Percentiles rank a stretch among this genome's conserved stretches.
Evolutionary conservation across 257 asterid species (phyloP).

Genomic region (Nicotiana benthamiana): DNA sequence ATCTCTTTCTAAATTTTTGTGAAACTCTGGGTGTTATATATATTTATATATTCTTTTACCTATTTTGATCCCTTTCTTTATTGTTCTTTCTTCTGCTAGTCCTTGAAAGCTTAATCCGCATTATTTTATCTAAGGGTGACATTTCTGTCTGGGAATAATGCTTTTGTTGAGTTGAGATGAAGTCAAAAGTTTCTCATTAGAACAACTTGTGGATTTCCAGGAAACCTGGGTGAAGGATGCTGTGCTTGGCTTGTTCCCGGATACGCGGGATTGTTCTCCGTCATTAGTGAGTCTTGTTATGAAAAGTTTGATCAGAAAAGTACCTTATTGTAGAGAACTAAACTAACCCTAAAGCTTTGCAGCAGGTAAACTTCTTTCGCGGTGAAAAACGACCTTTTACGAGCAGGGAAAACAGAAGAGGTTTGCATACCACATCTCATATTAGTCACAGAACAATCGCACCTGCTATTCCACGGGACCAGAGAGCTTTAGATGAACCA

Average conservation of each 20-base stretch:
- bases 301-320: background rate
- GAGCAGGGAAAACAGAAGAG: slow-evolving; percentile 46
- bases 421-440: slow-evolving; percentile 42
- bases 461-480: slow-evolving; percentile 39
- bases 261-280: slow-evolving; percentile 77
- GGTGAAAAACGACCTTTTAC: slow-evolving; percentile 60
- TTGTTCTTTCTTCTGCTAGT: background rate
- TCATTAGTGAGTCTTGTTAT: slow-evolving; percentile 51
- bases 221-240: slow-evolving; percentile 87
- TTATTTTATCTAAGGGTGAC: background rate
- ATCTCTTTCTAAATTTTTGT: background rate
- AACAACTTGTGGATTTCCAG: slow-evolving; percentile 33
- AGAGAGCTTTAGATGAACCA: slow-evolving; percentile 42
- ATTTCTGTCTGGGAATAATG: slow-evolving; percentile 3
- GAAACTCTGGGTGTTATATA: background rate
- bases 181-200: slow-evolving; percentile 2
- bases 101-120: background rate
- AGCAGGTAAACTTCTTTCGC: slow-evolving; percentile 63
- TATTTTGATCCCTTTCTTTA: background rate
- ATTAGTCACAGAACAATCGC: slow-evolving; percentile 53
- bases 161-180: slow-evolving; percentile 6
- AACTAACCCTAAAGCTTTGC: slow-evolving; percentile 20
- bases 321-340: background rate
- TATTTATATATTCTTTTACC: background rate
- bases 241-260: slow-evolving; percentile 78